Percentiles rank a stretch among this genome's conserved stretches.
Conservation (phyloP, 1,284 basidiomycete genomes). For the Sphaerobolus stellatus region DNA sequence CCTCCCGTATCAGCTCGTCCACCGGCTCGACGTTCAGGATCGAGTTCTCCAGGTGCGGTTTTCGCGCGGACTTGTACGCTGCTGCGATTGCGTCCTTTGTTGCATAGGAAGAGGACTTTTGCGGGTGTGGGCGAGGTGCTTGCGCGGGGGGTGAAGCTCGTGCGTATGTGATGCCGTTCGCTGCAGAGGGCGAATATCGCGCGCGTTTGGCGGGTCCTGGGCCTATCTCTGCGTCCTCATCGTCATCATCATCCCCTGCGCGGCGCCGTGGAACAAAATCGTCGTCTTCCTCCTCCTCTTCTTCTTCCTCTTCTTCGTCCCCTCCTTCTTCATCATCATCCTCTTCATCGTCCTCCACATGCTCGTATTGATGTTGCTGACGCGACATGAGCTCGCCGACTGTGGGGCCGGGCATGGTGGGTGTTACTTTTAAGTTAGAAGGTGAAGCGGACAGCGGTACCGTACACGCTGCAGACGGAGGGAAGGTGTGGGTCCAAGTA, state of each 20-base stretch:
- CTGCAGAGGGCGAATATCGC: slow-evolving; percentile 9
- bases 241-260: not conserved
- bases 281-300: slow-evolving; percentile 6
- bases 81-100: not conserved
- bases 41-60: slow-evolving; percentile 75
- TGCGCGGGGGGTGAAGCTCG: not conserved
- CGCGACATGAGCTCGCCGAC: slow-evolving; percentile 5
- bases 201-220: slow-evolving; percentile 6
- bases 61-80: not conserved
- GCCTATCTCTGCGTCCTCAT: not conserved
- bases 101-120: not conserved
- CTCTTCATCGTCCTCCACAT: not conserved
- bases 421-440: too few relatives aligned
- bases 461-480: too few relatives aligned
- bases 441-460: too few relatives aligned
- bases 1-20: slow-evolving; percentile 90
- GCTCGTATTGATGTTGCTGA: not conserved
- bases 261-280: slow-evolving; percentile 10
- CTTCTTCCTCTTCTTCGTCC: slow-evolving; percentile 8
- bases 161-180: slow-evolving; percentile 9
- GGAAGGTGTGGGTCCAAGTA: too few relatives aligned
- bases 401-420: slow-evolving; percentile 1
- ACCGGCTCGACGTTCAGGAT: slow-evolving; percentile 91
- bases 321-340: slow-evolving; percentile 7
- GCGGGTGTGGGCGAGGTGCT: not conserved